Base-by-base conservation (phyloP, 768 basidiomycete genomes). In the Suillus subaureus region DNA sequence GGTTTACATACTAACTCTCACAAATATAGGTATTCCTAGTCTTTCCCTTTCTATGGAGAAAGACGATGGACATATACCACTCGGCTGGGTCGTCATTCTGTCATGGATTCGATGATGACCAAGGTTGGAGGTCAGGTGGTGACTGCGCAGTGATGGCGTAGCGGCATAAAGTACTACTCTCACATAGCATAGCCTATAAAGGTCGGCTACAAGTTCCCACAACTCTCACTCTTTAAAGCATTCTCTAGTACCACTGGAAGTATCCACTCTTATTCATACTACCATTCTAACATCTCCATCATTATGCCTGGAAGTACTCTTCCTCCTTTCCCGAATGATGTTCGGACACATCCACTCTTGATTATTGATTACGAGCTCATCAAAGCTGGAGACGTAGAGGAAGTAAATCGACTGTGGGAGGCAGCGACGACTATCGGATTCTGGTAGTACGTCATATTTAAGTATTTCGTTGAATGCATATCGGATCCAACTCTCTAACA, bases 391-490 rank as follows among this genome's bases (percentile, higher is more conserved):
- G 77, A 83, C 40, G 18, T 70, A 9, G 63, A 63, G 1, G 85
- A 84, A 71, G 71, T 81, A 15, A 76, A 80, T 9, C 77, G 70
- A 58, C 78, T 86, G n/a, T 85, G 82, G 81, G 71, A 80, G 28
- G 84, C 84, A 0, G 81, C 82, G 21, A 83, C 81, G 0, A 74
- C 77, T 39, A 74, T 85, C 21, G 85, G 85, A 1, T 86, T 86
- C 73, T 86, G 84, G 81, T 86, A 85, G 82, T 84, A 70, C 70
- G 83, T 82, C 35, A 23, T 13, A 40, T 15, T 9, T 16, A 37
- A 18, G 11, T 52, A 3, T 13, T 49, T 28, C 21, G 13, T 7
- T 21, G 16, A 37, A 26, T 42, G 12, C 4, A 8, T 7, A 4
- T 52, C 2, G 2, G 1, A 49, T 1, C 21, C 23, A 15, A 39